Conservation (phyloP, 1,284 basidiomycete species). For the Ustilago loliicola region DNA sequence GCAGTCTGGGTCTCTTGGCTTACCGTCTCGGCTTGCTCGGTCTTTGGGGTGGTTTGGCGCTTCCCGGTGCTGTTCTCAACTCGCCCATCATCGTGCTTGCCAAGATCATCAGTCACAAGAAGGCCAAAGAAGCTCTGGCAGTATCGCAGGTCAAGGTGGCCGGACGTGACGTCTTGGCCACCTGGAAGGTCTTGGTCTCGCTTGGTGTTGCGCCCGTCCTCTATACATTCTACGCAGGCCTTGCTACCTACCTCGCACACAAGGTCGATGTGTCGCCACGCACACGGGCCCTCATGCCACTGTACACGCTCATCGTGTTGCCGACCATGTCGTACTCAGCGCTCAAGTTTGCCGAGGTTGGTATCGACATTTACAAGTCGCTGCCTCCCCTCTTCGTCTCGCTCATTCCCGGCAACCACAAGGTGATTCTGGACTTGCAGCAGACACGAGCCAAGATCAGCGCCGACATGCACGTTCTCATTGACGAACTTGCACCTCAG, state of each 20-base stretch:
- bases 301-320: constrained; percentile 81
- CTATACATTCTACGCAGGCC: constrained; percentile 74
- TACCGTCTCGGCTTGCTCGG: constrained; percentile 86
- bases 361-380: constrained; percentile 98
- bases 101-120: constrained; percentile 86
- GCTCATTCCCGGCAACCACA: constrained; percentile 90
- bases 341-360: constrained; percentile 97
- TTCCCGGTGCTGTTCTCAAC: constrained; percentile 95
- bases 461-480: constrained; percentile 88
- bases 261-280: constrained; percentile 70
- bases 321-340: constrained; percentile 94
- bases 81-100: constrained; percentile 95
- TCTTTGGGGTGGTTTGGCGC: constrained; percentile 86
- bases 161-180: constrained; percentile 93
- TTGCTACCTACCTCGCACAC: constrained; percentile 83
- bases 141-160: constrained; percentile 96
- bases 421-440: constrained; percentile 84
- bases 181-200: constrained; percentile 98
- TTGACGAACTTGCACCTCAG: constrained; percentile 78
- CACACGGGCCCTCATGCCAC: constrained; percentile 83
- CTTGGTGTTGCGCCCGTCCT: constrained; percentile 89
- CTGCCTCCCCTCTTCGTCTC: constrained; percentile 91
- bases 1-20: constrained; percentile 84
- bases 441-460: constrained; percentile 83
- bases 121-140: constrained; percentile 97